Base-by-base conservation (phyloP, 1,284 basidiomycete species). In the Pseudozyma sp. region DNA sequence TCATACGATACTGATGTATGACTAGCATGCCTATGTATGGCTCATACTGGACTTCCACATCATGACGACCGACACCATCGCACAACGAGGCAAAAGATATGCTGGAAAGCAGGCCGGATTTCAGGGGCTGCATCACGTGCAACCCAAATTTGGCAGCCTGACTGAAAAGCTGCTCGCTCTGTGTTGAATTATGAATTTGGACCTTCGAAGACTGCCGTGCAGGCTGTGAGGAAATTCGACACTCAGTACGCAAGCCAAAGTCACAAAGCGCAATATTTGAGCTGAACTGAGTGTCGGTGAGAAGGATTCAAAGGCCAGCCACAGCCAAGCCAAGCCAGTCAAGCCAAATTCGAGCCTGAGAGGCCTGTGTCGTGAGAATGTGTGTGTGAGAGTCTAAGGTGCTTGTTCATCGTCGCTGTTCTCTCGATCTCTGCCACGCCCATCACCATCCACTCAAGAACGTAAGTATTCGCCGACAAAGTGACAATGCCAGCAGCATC, bases 371-470 rank as follows among this genome's bases (percentile, higher is more conserved):
- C 18, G 45, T 25, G 5, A 38, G 47, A 25, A 9, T 34, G 13
- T 40, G 18, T 50, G 19, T 39, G 39, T 50, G 45, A 12, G 38
- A 51, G 45, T n/a, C 18, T 31, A 44, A 45, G 45, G 42, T 45
- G 57, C 42, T 51, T 60, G 35, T 42, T 66, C 21, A 52, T 64
- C 40, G 59, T 43, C 42, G 52, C 16, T 48, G 21, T 39, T 56
- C 31, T 42, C 43, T 63, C 57, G 56, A 72, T 66, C 64, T 59
- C 59, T 63, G 56, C 45, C 56, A 48, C 70, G 70, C 48, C 64
- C 70, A 72, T 69, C 70, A 73, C 65, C 65, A 73, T 61, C 70
- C 53, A 59, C 59, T 70, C 71, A 74, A 74, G 71, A 74, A 70
- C 66, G 71, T 74, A 66, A 74, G 71, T 74, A 70, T 35, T 57